These are phyloP conservation scores for Xerocomus brunneocitrinus DNA, from an alignment of 768 basidiomycete species.

Conservation along the genomic window DNA sequence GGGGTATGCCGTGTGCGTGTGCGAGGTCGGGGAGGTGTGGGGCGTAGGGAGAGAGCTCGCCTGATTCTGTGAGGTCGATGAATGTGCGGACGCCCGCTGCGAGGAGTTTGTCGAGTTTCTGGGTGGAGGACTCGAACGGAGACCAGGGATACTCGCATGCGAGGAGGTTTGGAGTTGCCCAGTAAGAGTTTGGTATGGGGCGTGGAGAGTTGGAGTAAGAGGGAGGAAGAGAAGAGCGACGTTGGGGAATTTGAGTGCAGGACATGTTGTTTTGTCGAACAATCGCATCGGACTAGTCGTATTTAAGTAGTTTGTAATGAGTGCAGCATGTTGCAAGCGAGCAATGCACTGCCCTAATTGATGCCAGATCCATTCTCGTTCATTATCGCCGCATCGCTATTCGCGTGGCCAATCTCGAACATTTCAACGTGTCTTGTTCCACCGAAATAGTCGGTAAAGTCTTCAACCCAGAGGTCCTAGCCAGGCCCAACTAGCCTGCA, in stretches of 20 bases:
- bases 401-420: slow-evolving; percentile 1
- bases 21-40: slow-evolving; percentile 53
- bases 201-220: slow-evolving; percentile 31
- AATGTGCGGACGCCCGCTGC: slow-evolving; percentile 72
- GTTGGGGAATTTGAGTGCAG: not conserved
- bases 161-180: slow-evolving; percentile 68
- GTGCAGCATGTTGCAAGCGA: slow-evolving; percentile 5
- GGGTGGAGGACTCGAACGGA: slow-evolving; percentile 47
- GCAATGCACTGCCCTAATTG: slow-evolving; percentile 3
- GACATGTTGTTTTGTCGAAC: slow-evolving; percentile 12
- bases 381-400: slow-evolving; percentile 15
- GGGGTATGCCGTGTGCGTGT: slow-evolving; percentile 50
- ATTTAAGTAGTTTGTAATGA: slow-evolving; percentile 14
- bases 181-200: slow-evolving; percentile 82
- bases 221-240: slow-evolving; percentile 18
- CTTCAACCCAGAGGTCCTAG: not conserved
- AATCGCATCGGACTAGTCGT: not conserved
- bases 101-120: slow-evolving; percentile 72
- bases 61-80: slow-evolving; percentile 80
- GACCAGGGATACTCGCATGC: slow-evolving; percentile 83
- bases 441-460: not conserved
- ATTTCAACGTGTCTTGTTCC: slow-evolving; percentile 3
- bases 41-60: slow-evolving; percentile 66
- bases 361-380: too few species aligned
- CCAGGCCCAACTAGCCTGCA: slow-evolving; percentile 7